A percentile compares a stretch with the other conserved stretches of the same genome.
phyloP scores from a whole-genome alignment of 2,329 filamentous ascomycete genomes.

The Xylariaceae sp. region DNA sequence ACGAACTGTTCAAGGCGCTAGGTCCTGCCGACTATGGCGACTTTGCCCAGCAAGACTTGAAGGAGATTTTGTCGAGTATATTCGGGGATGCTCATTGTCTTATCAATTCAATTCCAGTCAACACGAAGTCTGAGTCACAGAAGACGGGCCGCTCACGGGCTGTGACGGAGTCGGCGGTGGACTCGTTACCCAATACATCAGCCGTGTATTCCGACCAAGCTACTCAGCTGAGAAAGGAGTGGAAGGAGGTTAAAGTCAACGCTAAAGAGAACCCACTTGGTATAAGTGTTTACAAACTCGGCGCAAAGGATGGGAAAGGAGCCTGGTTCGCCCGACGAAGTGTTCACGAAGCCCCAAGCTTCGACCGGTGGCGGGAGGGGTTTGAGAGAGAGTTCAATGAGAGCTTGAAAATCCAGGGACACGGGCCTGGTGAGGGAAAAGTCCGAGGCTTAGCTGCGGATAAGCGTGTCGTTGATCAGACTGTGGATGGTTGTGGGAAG shows the following conservation, averaged over 20 bases:
- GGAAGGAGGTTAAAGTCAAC: conserved; percentile 78
- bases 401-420: conserved; percentile 65
- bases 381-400: conserved; percentile 77
- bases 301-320: conserved; percentile 74
- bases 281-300: conserved; percentile 76
- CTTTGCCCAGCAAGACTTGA: conserved; percentile 42
- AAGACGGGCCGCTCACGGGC: conserved; percentile 48
- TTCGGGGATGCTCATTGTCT: conserved; percentile 67
- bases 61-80: conserved; percentile 52
- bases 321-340: conserved; percentile 87
- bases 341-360: conserved; percentile 73
- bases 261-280: conserved; percentile 70
- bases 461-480: conserved; percentile 61
- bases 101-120: conserved; percentile 69
- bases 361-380: conserved; percentile 72
- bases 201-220: conserved; percentile 51
- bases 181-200: conserved; percentile 37
- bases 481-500: conserved; percentile 55
- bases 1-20: conserved; percentile 52
- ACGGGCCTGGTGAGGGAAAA: conserved; percentile 64
- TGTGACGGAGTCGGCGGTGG: conserved; percentile 51
- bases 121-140: conserved; percentile 38
- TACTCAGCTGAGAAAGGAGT: conserved; percentile 67
- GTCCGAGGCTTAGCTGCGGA: conserved; percentile 86
- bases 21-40: conserved; percentile 47